A percentile compares a stretch with the other conserved stretches of the same genome.
These are phyloP conservation scores for Syzygium grande DNA, from an alignment of 345 rosid genomes.

Conservation along the genomic window DNA sequence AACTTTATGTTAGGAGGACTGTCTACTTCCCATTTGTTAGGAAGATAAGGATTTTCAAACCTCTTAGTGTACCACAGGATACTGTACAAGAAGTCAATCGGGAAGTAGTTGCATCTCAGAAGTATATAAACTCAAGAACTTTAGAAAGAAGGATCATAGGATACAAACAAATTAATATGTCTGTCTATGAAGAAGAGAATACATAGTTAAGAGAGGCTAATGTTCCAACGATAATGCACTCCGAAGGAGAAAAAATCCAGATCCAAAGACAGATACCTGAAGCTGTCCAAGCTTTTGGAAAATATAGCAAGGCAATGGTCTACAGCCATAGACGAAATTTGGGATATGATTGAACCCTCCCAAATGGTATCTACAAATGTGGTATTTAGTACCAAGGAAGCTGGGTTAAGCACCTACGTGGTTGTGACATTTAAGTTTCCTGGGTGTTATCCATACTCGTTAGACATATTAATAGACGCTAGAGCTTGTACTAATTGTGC, in stretches of 20 bases:
- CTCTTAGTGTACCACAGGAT: too few species aligned
- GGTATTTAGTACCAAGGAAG: not conserved
- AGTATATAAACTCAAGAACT: not conserved
- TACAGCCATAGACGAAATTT: not conserved
- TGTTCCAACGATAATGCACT: too few species aligned
- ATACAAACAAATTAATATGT: not conserved
- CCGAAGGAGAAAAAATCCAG: too few species aligned
- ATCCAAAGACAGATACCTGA: too few species aligned
- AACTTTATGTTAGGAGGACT: too few species aligned
- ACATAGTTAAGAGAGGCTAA: too few species aligned
- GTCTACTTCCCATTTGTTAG: too few species aligned
- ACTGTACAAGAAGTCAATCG: too few species aligned
- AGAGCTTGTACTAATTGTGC: not conserved
- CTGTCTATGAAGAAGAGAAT: too few species aligned
- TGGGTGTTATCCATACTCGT: not conserved
- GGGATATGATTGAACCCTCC: not conserved
- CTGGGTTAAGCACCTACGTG: not conserved
- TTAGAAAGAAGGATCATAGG: not conserved
- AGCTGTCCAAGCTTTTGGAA: not conserved
- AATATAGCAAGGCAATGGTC: not conserved
- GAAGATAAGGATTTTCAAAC: too few species aligned
- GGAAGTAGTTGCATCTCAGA: too few species aligned
- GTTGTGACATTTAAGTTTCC: not conserved
- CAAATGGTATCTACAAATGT: not conserved
- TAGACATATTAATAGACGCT: not conserved